A percentile compares a stretch with the other conserved stretches of the same genome.
Evolutionary conservation across 106 monocot species (phyloP).

Genomic region (Ottelia alismoides): DNA sequence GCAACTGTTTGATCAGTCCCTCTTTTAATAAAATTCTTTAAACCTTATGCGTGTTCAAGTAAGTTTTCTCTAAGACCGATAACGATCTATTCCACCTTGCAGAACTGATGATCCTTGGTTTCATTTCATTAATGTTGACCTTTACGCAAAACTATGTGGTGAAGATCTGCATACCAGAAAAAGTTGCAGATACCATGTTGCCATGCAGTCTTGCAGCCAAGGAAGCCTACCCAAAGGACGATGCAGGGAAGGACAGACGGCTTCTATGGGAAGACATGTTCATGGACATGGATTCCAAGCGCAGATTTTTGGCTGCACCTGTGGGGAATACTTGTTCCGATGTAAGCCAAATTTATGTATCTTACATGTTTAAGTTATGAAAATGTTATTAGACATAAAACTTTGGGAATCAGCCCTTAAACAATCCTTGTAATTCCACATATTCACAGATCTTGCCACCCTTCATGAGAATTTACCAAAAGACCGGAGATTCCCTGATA

Average conservation of each 20-base stretch:
- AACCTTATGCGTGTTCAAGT: no score
- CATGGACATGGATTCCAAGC: neutral
- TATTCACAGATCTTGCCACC: no score
- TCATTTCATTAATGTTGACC: slow-evolving; percentile 13
- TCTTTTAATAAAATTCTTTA: no score
- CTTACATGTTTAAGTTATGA: no score
- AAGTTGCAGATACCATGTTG: slow-evolving; percentile 12
- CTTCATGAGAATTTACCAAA: no score
- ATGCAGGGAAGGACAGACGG: neutral
- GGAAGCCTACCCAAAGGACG: neutral
- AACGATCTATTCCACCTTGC: neutral
- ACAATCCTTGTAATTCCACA: no score
- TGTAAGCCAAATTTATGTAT: neutral
- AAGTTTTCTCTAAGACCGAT: no score
- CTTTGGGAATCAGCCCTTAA: no score
- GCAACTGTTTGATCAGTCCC: no score
- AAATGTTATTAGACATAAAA: no score
- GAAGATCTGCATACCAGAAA: slow-evolving; percentile 9
- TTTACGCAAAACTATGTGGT: slow-evolving; percentile 5
- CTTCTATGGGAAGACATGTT: neutral
- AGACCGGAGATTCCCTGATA: no score
- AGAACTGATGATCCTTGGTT: slow-evolving; percentile 16
- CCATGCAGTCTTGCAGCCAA: slow-evolving; percentile 4
- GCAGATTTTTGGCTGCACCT: neutral
- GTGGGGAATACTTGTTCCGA: neutral